phyloP scores from a whole-genome alignment of 208 protist species.

The Borovskyia barvae region DNA sequence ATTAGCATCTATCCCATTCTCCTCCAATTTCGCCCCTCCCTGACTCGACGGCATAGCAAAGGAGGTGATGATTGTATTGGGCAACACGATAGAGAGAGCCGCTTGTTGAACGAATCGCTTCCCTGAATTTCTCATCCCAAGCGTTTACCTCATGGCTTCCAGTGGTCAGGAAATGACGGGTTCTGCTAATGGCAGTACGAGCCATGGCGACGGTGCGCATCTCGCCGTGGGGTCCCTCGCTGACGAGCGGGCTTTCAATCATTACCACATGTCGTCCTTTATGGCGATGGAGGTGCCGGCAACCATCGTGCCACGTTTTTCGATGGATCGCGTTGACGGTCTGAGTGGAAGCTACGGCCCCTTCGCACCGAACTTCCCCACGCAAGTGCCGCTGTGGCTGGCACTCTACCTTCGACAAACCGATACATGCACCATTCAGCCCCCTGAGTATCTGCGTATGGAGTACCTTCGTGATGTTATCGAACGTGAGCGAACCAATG shows the following conservation, averaged over 20 bases:
- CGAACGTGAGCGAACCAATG: conserved; percentile 57
- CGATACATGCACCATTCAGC: conserved; percentile 69
- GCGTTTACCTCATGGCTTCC: background rate
- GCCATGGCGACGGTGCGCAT: conserved; percentile 12
- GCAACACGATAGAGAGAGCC: too few relatives aligned
- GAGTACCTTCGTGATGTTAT: conserved; percentile 55
- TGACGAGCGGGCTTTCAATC: conserved; percentile 54
- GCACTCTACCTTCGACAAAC: conserved; percentile 82
- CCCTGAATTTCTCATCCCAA: too few relatives aligned
- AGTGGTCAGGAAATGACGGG: conserved; percentile 11
- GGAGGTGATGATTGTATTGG: too few relatives aligned
- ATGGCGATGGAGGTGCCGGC: conserved; percentile 68
- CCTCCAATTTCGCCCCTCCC: too few relatives aligned
- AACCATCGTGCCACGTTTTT: conserved; percentile 81
- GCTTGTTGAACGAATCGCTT: too few relatives aligned
- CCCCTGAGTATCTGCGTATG: conserved; percentile 56
- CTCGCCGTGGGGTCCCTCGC: conserved; percentile 21
- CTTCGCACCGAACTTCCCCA: conserved; percentile 75
- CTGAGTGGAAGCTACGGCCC: conserved; percentile 74
- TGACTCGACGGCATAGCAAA: too few relatives aligned
- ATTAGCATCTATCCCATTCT: too few relatives aligned
- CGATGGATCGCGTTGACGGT: conserved; percentile 65
- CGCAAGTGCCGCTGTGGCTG: conserved; percentile 83
- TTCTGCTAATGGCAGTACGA: background rate
- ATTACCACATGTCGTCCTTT: conserved; percentile 81